These are phyloP conservation scores for Xylaria sp. DNA, from an alignment of 495 filamentous ascomycete genomes.

Conservation along the genomic window DNA sequence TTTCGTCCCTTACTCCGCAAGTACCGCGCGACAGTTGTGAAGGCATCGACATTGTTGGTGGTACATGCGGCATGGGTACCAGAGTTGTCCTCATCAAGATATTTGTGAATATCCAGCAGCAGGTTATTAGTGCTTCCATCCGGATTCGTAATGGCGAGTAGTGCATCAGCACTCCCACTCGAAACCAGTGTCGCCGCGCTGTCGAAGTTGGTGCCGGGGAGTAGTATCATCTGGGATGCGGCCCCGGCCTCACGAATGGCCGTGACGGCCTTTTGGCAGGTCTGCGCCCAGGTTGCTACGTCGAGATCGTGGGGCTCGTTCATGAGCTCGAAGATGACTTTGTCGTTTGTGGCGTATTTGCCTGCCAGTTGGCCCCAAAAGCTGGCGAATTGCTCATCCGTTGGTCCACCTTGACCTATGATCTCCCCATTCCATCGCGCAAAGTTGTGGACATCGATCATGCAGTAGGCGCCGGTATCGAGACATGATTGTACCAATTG, in stretches of 20 bases:
- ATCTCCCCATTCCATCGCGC: constrained; percentile 65
- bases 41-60: constrained; percentile 59
- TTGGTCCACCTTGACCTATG: constrained; percentile 65
- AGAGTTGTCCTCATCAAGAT: constrained; percentile 63
- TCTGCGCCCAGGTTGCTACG: constrained; percentile 57
- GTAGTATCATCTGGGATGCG: constrained; percentile 59
- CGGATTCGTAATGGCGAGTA: constrained; percentile 61
- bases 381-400: constrained; percentile 60
- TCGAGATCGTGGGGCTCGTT: constrained; percentile 66
- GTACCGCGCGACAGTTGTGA: constrained; percentile 55
- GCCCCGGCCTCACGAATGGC: constrained; percentile 66
- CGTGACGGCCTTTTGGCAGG: constrained; percentile 62
- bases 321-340: constrained; percentile 67
- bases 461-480: constrained; percentile 60
- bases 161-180: constrained; percentile 52
- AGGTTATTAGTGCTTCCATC: constrained; percentile 60
- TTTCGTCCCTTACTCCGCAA: constrained; percentile 57
- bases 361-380: constrained; percentile 65
- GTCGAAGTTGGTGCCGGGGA: constrained; percentile 57
- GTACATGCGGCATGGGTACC: constrained; percentile 60
- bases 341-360: constrained; percentile 56
- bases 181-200: constrained; percentile 52
- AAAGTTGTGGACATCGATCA: constrained; percentile 63
- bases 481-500: constrained; percentile 65
- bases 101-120: constrained; percentile 61